Evolutionary conservation across 1,139 yeast genomes (phyloP).

Genomic region (Lizanozyma gosingica): DNA sequence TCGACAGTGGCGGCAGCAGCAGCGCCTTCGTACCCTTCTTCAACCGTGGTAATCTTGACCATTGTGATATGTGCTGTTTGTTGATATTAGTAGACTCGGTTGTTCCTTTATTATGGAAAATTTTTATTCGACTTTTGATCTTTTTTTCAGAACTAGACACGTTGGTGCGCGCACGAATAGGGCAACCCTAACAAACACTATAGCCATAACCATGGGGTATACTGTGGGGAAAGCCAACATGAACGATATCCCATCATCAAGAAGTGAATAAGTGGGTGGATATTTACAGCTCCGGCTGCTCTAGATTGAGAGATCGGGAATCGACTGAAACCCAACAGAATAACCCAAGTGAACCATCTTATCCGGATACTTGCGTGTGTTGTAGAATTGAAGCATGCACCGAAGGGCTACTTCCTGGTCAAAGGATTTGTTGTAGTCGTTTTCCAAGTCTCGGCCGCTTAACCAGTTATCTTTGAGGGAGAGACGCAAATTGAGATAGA

Average conservation of each 20-base stretch:
- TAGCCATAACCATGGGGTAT: no score
- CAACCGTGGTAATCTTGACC: not conserved
- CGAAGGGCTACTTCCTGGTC: constrained; percentile 84
- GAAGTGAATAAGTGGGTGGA: no score
- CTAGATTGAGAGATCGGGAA: not conserved
- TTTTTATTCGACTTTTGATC: no score
- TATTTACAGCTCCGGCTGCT: no score
- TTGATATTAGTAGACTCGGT: no score
- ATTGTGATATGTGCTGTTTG: not conserved
- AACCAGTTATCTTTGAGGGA: constrained; percentile 83
- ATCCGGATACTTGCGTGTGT: constrained; percentile 46
- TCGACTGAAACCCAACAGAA: not conserved
- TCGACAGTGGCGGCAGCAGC: constrained; percentile 9
- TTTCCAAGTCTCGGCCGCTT: constrained; percentile 72
- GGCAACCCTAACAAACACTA: no score
- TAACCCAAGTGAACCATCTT: constrained; percentile 53
- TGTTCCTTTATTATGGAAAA: not conserved
- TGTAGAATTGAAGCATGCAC: constrained; percentile 72
- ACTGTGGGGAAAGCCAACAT: no score
- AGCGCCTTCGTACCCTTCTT: constrained; percentile 1
- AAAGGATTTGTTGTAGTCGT: constrained; percentile 67
- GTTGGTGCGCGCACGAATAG: no score
- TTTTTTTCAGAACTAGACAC: no score
- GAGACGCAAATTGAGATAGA: constrained; percentile 67
- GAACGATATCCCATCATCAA: no score